Evolutionary conservation across 2,329 filamentous ascomycete genomes (phyloP), one percentile per base, ranked within the genome.

Genomic region (Fusarium sp.): DNA sequence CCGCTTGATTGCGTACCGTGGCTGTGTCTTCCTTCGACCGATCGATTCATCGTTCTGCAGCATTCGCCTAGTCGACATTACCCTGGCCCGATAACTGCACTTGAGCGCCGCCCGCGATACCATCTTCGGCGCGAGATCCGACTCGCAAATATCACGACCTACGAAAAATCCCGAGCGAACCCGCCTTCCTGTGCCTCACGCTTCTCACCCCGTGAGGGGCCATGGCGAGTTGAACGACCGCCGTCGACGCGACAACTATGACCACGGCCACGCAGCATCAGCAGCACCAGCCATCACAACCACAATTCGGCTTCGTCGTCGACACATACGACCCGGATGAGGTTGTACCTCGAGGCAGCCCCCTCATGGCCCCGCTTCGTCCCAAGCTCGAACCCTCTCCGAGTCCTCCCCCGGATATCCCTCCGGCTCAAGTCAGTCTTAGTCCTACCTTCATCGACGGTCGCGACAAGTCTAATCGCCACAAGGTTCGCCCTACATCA

Each of bases 401-500:
- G 67, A 82, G 78, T 77, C 81, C 80, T 66, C 77, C 79, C 27
- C 81, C 79, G 74, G 77, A 81, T 82, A 87, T 78, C 65, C 80
- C 79, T 74, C 65, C 73, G 73, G 72, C 77, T 67, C 79, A 81
- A 82, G 81, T 82, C 76, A 82, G 80, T 82, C 73, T 78, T 62
- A 77, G 73, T 73, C 71, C 77, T 76, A 72, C 66, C 74, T 79
- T 71, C 54, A 65, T 67, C 78, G 77, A 77, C 79, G 75, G 76
- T 86, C 76, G 87, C 88, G 80, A 82, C 81, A 85, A 85, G 80
- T 86, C 85, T 85, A 83, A 85, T 86, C 83, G 82, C 73, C 84
- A 80, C 77, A 90, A 89, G 88, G 83, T 87, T 71, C 85, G 82
- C 74, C 85, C 88, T 47, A 89, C 84, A 77, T 89, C 89, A 79